phyloP scores from a whole-genome alignment of 2,329 filamentous ascomycete genomes.

The Ophiostoma pallidulum region DNA sequence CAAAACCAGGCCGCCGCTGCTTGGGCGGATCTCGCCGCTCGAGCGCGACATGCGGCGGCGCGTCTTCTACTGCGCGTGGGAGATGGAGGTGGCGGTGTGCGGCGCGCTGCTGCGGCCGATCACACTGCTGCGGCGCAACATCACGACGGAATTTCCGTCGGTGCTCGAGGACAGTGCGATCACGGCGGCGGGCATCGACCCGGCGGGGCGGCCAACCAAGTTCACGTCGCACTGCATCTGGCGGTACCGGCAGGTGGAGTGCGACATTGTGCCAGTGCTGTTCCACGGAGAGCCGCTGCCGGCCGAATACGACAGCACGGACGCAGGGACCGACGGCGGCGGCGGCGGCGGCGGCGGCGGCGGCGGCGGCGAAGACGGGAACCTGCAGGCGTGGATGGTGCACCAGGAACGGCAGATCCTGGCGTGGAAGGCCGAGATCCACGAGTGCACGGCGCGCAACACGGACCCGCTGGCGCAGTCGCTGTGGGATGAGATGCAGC shows the following conservation, averaged over 20 bases:
- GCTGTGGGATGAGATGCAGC: constrained; percentile 9
- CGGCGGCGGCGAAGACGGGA: background rate
- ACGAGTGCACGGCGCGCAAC: constrained; percentile 2
- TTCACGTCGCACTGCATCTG: constrained; percentile 7
- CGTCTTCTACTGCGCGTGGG: constrained; percentile 55
- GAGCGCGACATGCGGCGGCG: constrained; percentile 72
- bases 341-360: too few species aligned
- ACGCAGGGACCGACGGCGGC: too few species aligned
- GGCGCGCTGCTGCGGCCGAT: constrained; percentile 6
- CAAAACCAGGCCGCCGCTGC: too few species aligned
- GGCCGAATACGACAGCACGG: background rate
- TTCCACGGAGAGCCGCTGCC: constrained; percentile 9
- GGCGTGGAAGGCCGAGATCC: constrained; percentile 5
- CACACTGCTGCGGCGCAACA: constrained; percentile 2
- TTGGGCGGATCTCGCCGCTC: constrained; percentile 40
- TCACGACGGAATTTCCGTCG: constrained; percentile 4
- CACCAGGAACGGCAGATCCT: constrained; percentile 3
- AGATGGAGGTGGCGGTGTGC: constrained; percentile 10
- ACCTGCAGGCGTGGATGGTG: constrained; percentile 1
- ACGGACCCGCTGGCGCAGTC: background rate
- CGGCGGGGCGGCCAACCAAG: constrained; percentile 3
- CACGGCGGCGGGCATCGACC: background rate
- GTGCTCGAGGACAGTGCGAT: constrained; percentile 1
- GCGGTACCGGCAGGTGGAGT: constrained; percentile 4
- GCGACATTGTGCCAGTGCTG: constrained; percentile 7